Conservation (phyloP, 208 protist species). For the Wallacemonas rigidus region DNA sequence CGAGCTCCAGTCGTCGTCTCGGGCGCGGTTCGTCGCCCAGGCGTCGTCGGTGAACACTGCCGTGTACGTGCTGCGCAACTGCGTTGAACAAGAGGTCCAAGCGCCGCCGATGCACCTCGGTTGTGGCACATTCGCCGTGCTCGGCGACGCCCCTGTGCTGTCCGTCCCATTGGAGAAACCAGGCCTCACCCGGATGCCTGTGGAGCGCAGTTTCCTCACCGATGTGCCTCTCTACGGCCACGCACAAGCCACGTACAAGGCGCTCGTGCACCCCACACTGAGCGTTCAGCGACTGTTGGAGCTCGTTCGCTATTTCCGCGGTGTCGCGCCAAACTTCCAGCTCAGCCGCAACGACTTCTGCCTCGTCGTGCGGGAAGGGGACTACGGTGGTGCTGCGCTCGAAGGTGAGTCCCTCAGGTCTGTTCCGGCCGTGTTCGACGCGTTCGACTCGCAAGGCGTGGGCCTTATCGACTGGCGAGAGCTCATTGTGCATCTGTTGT, state of each 20-base stretch:
- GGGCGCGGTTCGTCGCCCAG: constrained; percentile 33
- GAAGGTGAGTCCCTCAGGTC: constrained; percentile 28
- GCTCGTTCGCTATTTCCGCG: constrained; percentile 64
- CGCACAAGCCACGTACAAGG: constrained; percentile 23
- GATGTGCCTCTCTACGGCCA: constrained; percentile 55
- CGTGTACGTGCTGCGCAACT: constrained; percentile 72
- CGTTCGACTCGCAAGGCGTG: constrained; percentile 57
- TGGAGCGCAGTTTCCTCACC: constrained; percentile 59
- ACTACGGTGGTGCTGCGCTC: constrained; percentile 58
- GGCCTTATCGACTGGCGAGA: constrained; percentile 88
- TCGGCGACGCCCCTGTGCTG: not conserved
- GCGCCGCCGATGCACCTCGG: constrained; percentile 77
- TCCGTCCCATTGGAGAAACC: not conserved
- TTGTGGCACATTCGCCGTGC: constrained; percentile 75
- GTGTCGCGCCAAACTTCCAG: constrained; percentile 72
- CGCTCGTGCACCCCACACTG: constrained; percentile 63
- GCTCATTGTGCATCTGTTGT: constrained; percentile 79
- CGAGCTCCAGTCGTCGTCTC: constrained; percentile 25
- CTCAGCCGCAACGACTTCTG: constrained; percentile 64
- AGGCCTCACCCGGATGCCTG: not conserved
- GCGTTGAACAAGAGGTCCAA: constrained; percentile 71
- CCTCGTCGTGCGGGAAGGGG: constrained; percentile 46
- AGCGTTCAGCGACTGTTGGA: constrained; percentile 50
- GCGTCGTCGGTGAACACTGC: constrained; percentile 82
- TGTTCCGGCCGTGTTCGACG: constrained; percentile 53